Evolutionary conservation across 2,329 filamentous ascomycete species (phyloP), one percentile per base, ranked within the genome.

Genomic region (Pseudogymnoascus sp.): DNA sequence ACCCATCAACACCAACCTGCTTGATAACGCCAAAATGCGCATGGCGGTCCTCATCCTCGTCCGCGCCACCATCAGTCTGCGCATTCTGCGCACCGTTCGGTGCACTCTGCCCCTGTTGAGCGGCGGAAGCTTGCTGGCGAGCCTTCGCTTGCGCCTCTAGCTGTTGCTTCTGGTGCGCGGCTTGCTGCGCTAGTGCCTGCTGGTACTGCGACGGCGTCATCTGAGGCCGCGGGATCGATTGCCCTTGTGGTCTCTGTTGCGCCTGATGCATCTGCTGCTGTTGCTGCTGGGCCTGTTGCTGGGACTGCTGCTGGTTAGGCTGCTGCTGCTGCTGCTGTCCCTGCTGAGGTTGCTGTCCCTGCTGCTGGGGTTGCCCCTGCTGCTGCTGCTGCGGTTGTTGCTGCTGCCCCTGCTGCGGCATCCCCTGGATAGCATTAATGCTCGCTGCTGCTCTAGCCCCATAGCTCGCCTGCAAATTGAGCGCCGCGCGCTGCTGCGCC

Each of bases 21-120:
- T 87, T 78, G 44, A 91, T 75, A 41, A 90, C 77, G 7, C 82
- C 84, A 33, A 76, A 73, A 6, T 59, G 58, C 13, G 25, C 13
- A 27, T 59, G 58, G 4, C 58, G 33, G 74, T 79, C 80, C 61
- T 66, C 65, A 39, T 84, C 79, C 4, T 83, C 83, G 3, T 81
- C 80, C 62, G 81, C 81, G 33, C 89, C 78, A 59, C 92, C 93
- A 71, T 97, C 93, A 12, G 88, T 88, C 73, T 97, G 90, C 25
- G 85, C 76, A 58, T 78, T 78, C 58, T 75, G 73, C 60, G 80
- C 68, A 12, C 75, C 76, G 71, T 79, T 82, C 62, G 62, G 71
- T 65, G 69, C 35, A 17, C 38, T 27, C 61, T 73, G 74, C 35
- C 67, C 68, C 59, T 71, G 72, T 21, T 66, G 69, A 61, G 74